Evolutionary conservation across 305 asterid species (phyloP), one percentile per base, ranked within the genome.

Genomic region (Salvia sclarea): DNA sequence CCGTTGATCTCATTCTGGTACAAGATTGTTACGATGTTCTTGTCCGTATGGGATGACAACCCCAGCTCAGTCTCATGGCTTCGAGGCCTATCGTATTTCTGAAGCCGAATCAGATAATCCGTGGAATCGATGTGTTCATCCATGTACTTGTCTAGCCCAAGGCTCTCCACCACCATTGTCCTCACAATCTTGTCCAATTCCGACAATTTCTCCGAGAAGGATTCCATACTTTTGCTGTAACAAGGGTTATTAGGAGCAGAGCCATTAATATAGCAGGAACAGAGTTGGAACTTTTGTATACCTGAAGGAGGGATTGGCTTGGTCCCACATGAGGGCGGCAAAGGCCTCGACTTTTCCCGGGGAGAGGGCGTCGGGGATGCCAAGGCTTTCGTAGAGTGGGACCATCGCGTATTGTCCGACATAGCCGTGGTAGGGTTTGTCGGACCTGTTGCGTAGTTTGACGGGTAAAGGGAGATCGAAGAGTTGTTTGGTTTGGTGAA

Each of bases 361-460:
- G 7, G 61, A 20, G 7, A 67, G 70, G 9, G 80, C 81, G 28
- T 81, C 84, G 8, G 56, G 71, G 33, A 88, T 78, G 0, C 89
- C 92, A 74, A 88, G 45, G 79, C 96, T 83, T 30, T 86, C 89
- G 64, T 83, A 88, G 20, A 88, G 83, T 6, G 91, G 94, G 24
- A 79, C 79, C 5, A 17, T 3, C 0, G 85, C 44, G 48, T 72
- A 55, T 18, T 85, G 91, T 24, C 96, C 94, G 16, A 84, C 66
- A 25, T 84, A 88, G 22, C 91, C 96, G 48, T 80, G 87, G 69
- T 56, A 83, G 28, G 82, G 82, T 66, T 75, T 84, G 64, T 72
- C 69, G 25, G 85, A 81, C 20, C 58, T 55, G 76, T 85, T 89
- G 13, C 70, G 82, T 10, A 76, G 0, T 53, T 87, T 89, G 31